Evolutionary conservation across 768 basidiomycete species (phyloP).

Genomic region (Podaxis sp.): DNA sequence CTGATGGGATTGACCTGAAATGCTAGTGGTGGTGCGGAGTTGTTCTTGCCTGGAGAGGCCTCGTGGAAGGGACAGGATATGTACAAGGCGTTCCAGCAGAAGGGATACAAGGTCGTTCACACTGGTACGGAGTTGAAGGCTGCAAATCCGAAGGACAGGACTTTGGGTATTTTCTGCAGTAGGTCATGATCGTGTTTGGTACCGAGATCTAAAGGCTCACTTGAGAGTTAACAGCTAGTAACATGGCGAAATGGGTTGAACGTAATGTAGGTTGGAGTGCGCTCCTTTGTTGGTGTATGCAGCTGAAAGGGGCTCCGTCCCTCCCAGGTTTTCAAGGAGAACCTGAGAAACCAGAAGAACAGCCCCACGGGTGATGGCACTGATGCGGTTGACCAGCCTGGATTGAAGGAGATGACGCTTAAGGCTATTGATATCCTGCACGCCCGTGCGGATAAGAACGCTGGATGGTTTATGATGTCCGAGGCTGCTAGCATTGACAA

Average conservation of each 20-base stretch:
- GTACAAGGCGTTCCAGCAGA: constrained; percentile 38
- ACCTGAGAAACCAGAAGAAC: constrained; percentile 36
- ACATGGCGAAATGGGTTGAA: constrained; percentile 47
- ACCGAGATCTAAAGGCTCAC: background rate
- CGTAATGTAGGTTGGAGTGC: constrained; percentile 27
- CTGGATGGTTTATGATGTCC: constrained; percentile 50
- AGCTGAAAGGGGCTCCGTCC: background rate
- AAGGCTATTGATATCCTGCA: constrained; percentile 47
- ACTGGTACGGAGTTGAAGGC: constrained; percentile 34
- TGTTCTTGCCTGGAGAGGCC: constrained; percentile 37
- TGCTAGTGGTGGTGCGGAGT: constrained; percentile 41
- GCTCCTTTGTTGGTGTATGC: background rate
- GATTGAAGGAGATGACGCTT: constrained; percentile 48
- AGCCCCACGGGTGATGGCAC: constrained; percentile 42
- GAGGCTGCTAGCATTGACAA: constrained; percentile 48
- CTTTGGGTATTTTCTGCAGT: constrained; percentile 44
- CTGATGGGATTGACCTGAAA: background rate
- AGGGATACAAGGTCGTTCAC: constrained; percentile 42
- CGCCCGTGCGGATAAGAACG: constrained; percentile 32
- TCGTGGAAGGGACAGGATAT: constrained; percentile 41
- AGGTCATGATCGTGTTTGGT: background rate
- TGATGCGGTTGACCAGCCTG: constrained; percentile 43
- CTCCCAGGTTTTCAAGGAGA: constrained; percentile 33
- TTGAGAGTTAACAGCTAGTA: background rate
- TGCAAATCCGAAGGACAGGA: constrained; percentile 33